Evolutionary conservation across 176 grass and related monocot species (phyloP), one percentile per base, ranked within the genome.

Genomic region (Aegilops sharonensis): DNA sequence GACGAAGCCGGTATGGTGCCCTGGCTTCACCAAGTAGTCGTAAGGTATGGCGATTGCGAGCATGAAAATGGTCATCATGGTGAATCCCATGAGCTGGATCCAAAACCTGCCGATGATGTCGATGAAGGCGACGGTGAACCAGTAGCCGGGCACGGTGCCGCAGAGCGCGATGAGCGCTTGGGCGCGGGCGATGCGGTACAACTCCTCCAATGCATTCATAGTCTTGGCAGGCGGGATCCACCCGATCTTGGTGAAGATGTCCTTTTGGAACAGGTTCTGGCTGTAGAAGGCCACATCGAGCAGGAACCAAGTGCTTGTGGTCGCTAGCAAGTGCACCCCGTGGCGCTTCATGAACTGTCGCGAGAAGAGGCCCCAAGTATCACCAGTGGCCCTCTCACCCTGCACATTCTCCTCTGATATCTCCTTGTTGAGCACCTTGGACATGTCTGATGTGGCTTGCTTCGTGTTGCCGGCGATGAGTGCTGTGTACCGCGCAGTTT

Each of bases 191-290:
- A 97, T 93, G 30, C 82, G 73, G 89, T 75, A 97, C 2, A 94
- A 36, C 68, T 97, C 92, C 64, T 97, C 95, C 37, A 97, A 32
- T 20, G 95, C 95, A 57, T 83, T 91, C 92, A 97, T 94, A 63
- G 92, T 93, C 2, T 11, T 78, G 2, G 90, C 83, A 30, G 80
- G 73, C 9, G 92, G 92, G 36, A 97, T 94, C 95, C 95, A 97
- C 1, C 91, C 89, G 35, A 93, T 72, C 54, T 89, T 91, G 79
- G 15, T 93, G 72, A 94, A 97, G 89, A 97, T 97, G 76, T 97
- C 92, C 85, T 97, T 94, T 70, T 97, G 95, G 79, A 97, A 94
- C n/a, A 97, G 84, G 84, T 97, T 97, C 84, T 97, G 92, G 60
- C 90, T 77, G 47, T 77, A 77, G 73, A 56, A 77, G 25, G 73